Percentiles rank a stretch among this genome's conserved stretches.
phyloP scores from a whole-genome alignment of 768 basidiomycete species.

The Tylopilus subfusipes region DNA sequence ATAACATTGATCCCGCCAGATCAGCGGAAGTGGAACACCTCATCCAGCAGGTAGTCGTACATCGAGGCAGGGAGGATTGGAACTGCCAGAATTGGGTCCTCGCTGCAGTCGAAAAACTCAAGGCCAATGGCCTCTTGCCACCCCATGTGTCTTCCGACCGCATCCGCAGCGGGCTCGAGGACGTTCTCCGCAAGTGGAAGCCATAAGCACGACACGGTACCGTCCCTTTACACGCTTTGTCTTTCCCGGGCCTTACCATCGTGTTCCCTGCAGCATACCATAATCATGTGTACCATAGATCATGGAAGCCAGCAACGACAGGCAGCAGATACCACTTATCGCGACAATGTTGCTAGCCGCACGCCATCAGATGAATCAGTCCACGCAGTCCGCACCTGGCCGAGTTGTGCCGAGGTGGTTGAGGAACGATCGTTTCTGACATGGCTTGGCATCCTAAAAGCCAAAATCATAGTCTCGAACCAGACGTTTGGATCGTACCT shows the following conservation, averaged over 20 bases:
- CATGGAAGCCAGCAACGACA: not conserved
- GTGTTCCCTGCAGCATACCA: not conserved
- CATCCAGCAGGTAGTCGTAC: constrained; percentile 23
- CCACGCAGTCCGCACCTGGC: not conserved
- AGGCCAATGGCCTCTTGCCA: constrained; percentile 12
- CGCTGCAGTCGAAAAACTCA: constrained; percentile 24
- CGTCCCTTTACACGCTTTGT: not conserved
- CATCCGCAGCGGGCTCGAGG: constrained; percentile 24
- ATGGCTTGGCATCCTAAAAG: not conserved
- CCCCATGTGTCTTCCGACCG: constrained; percentile 16
- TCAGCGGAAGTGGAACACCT: constrained; percentile 15
- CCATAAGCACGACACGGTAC: constrained; percentile 5
- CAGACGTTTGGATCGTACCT: too few relatives aligned
- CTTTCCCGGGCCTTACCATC: constrained; percentile 4
- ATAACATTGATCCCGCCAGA: constrained; percentile 15
- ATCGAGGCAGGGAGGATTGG: constrained; percentile 30
- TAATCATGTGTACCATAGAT: not conserved
- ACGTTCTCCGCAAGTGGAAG: constrained; percentile 24
- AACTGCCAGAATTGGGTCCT: constrained; percentile 32
- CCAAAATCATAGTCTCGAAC: not conserved
- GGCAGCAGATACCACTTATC: not conserved
- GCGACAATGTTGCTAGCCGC: not conserved
- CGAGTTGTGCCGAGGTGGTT: not conserved
- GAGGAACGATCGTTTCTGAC: not conserved
- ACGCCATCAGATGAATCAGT: not conserved